Evolutionary conservation across 192 early-diverging fungal species (phyloP).

Genomic region (Spizellomyces sp.): DNA sequence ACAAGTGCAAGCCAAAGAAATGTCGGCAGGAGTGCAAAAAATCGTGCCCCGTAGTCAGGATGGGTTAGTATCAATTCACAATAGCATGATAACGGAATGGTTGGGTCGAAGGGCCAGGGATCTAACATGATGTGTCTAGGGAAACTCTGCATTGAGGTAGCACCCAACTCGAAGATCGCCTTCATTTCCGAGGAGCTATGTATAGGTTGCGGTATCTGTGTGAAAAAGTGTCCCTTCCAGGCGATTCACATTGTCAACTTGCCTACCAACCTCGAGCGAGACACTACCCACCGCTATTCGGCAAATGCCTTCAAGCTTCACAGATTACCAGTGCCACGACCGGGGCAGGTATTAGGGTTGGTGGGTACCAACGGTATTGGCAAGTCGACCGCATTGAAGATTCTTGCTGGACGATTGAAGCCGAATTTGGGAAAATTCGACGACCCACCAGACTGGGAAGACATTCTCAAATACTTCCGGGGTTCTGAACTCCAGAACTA

Average conservation of each 20-base stretch:
- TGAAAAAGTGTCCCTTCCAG: conserved; percentile 96
- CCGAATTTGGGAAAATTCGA: conserved; percentile 90
- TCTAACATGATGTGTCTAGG: conserved; percentile 50
- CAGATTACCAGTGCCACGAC: conserved; percentile 89
- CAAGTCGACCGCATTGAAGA: conserved; percentile 93
- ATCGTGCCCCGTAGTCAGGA: conserved; percentile 91
- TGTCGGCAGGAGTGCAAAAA: conserved; percentile 98
- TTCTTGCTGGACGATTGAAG: conserved; percentile 91
- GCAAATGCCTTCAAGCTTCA: conserved; percentile 99
- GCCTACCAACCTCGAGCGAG: conserved; percentile 91
- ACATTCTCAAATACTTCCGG: conserved; percentile 94
- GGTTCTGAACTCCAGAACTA: conserved; percentile 98
- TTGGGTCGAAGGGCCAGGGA: background rate
- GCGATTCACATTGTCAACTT: conserved; percentile 97
- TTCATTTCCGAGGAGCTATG: conserved; percentile 94
- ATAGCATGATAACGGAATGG: background rate
- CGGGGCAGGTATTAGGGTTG: conserved; percentile 95
- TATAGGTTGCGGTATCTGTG: conserved; percentile 98
- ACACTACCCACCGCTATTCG: conserved; percentile 95
- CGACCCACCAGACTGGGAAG: conserved; percentile 56
- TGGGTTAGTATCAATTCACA: conserved; percentile 70
- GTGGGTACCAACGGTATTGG: conserved; percentile 89
- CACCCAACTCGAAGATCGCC: conserved; percentile 82
- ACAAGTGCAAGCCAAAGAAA: conserved; percentile 99
- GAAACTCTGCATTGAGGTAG: conserved; percentile 93